phyloP scores from a whole-genome alignment of 2,329 filamentous ascomycete species.

The Botryosphaeria agaves region DNA sequence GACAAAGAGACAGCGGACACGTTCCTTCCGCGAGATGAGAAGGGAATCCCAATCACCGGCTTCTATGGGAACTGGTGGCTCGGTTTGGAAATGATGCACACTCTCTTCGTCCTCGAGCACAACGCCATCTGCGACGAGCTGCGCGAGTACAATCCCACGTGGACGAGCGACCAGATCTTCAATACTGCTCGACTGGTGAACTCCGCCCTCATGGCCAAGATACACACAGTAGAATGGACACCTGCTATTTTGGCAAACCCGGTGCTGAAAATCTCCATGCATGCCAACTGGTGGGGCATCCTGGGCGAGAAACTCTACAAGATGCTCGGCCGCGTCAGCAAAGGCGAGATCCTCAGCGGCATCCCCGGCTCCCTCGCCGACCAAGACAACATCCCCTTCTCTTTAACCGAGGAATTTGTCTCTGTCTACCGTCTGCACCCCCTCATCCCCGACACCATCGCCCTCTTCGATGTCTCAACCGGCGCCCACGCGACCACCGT shows the following conservation, averaged over 20 bases:
- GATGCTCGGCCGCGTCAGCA: constrained; percentile 22
- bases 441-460: constrained; percentile 20
- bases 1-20: constrained; percentile 14
- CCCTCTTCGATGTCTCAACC: constrained; percentile 15
- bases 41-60: constrained; percentile 23
- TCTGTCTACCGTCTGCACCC: constrained; percentile 27
- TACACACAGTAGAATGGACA: constrained; percentile 33
- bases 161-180: constrained; percentile 24
- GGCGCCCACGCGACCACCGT: constrained; percentile 14
- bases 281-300: constrained; percentile 29
- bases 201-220: constrained; percentile 31
- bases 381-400: constrained; percentile 22
- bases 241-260: constrained; percentile 29
- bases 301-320: constrained; percentile 24
- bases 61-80: constrained; percentile 30
- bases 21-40: constrained; percentile 22
- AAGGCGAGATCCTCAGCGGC: constrained; percentile 22
- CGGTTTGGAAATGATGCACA: constrained; percentile 28
- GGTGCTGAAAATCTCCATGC: constrained; percentile 24
- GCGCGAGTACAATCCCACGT: constrained; percentile 17
- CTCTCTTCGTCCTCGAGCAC: constrained; percentile 28
- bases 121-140: constrained; percentile 26
- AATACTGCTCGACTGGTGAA: constrained; percentile 28
- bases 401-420: constrained; percentile 27
- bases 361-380: constrained; percentile 22